Base-by-base conservation (phyloP, 257 asterid species). In the Plectranthus barbatus region DNA sequence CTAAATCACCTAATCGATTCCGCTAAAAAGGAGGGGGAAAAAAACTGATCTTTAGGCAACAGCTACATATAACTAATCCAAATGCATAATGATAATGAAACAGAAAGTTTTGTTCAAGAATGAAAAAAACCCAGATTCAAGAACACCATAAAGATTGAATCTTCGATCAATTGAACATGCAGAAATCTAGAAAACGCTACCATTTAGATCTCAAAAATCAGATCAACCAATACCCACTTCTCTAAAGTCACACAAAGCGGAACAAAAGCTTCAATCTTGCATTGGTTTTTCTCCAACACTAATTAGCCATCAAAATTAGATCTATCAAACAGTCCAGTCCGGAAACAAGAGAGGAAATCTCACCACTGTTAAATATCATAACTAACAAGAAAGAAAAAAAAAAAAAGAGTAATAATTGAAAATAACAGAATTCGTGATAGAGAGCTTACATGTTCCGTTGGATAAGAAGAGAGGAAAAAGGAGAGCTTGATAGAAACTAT, bases 391-490 rank as follows among this genome's bases (percentile, higher is more conserved):
- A 51, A 71, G 53, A 26, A 26, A 26, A 5, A 26, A 26, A n/a
- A n/a, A n/a, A n/a, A n/a, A n/a, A 26, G 53, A 60, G 54, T 4
- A 29, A 26, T 18, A 62, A 63, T 49, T 15, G 39, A 61, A 49
- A 6, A 62, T 18, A 58, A 69, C 47, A 63, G 31, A 68, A 64
- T 41, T 20, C 62, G 69, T 44, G 69, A 72, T 13, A 42, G 50
- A 56, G 62, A 39, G 80, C 98, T 91, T 85, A 86, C 95, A 75
- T 68, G 72, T 78, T 52, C n/a, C n/a, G 18, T 62, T 76, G 87
- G 87, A 77, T 78, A 77, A 85, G 81, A 69, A 70, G 79, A 44
- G 63, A 33, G 17, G 71, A 78, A 64, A n/a, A 70, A 64, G 57
- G 62, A 53, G 71, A 67, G 56, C 49, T 58, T 71, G 90, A 80